Percentiles rank a stretch among this genome's conserved stretches.
phyloP scores from a whole-genome alignment of 1,284 basidiomycete genomes.

The Puccinia horiana region DNA sequence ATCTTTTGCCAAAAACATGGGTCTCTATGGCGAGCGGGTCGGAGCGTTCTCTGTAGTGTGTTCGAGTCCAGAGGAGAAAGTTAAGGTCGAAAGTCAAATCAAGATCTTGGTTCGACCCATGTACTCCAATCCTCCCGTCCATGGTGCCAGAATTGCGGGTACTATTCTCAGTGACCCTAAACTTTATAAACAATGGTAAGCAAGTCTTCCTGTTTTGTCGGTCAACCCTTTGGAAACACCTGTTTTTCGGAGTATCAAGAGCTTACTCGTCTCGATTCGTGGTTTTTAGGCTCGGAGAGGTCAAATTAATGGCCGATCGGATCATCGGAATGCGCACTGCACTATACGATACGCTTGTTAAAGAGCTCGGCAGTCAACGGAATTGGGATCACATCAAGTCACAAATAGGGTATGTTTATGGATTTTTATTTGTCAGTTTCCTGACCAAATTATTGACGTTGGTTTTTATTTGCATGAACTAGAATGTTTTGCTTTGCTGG shows the following conservation, averaged over 20 bases:
- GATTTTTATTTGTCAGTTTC: conserved; percentile 63
- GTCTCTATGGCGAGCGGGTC: conserved; percentile 59
- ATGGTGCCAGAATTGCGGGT: conserved; percentile 63
- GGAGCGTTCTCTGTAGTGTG: conserved; percentile 58
- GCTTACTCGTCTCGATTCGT: not conserved
- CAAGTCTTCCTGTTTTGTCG: not conserved
- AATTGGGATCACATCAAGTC: conserved; percentile 60
- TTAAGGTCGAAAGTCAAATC: conserved; percentile 61
- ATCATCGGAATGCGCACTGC: conserved; percentile 59
- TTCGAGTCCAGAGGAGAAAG: conserved; percentile 56
- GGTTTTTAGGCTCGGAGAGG: conserved; percentile 56
- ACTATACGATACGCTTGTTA: conserved; percentile 56
- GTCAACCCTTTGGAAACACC: too few species aligned
- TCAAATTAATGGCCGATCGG: conserved; percentile 59
- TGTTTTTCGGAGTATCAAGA: conserved; percentile 5
- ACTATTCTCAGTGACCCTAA: conserved; percentile 59
- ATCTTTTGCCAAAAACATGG: conserved; percentile 60
- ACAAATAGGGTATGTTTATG: conserved; percentile 56
- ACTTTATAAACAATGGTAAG: conserved; percentile 60
- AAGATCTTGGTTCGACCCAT: conserved; percentile 96
- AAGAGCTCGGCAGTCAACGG: conserved; percentile 58
- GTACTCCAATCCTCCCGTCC: conserved; percentile 97
- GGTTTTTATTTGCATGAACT: not conserved
- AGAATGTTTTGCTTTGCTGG: conserved; percentile 48
- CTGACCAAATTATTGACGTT: not conserved